phyloP scores from a whole-genome alignment of 345 rosid genomes.

The Eutrema yunnanense region DNA sequence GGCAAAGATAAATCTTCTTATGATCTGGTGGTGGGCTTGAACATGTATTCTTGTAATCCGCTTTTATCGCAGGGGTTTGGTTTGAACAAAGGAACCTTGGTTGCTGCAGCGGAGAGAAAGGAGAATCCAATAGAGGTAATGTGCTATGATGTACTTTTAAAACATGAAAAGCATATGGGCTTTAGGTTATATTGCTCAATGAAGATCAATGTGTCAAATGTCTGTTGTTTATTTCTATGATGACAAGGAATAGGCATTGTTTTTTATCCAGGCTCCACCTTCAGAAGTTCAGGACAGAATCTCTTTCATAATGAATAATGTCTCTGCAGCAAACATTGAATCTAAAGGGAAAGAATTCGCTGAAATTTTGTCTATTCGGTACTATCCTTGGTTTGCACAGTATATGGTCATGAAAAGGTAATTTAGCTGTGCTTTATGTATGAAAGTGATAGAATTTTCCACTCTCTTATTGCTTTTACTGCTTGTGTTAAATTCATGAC shows the following conservation, averaged over 20 bases:
- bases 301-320: slow-evolving; percentile 71
- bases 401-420: slow-evolving; percentile 95
- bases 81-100: slow-evolving; percentile 74
- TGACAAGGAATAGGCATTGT: not conserved
- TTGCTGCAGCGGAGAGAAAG: slow-evolving; percentile 83
- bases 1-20: too few relatives aligned
- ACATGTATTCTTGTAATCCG: not conserved
- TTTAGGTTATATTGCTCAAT: not conserved
- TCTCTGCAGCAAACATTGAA: slow-evolving; percentile 59
- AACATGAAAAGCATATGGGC: not conserved
- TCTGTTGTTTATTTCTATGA: not conserved
- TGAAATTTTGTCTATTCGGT: slow-evolving; percentile 58
- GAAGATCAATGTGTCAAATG: not conserved
- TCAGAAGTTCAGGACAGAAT: slow-evolving; percentile 74
- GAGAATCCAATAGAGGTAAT: slow-evolving; percentile 70
- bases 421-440: not conserved
- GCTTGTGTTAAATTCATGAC: slow-evolving; percentile 4
- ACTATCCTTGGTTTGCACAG: slow-evolving; percentile 86
- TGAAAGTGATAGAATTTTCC: not conserved
- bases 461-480: not conserved
- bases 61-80: slow-evolving; percentile 43
- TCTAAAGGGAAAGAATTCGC: slow-evolving; percentile 65
- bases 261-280: slow-evolving; percentile 54
- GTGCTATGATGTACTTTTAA: not conserved
- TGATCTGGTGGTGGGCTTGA: not conserved